A percentile compares a stretch with the other conserved stretches of the same genome.
Conservation (phyloP, 495 filamentous ascomycete genomes). For the Lepraria neglecta region DNA sequence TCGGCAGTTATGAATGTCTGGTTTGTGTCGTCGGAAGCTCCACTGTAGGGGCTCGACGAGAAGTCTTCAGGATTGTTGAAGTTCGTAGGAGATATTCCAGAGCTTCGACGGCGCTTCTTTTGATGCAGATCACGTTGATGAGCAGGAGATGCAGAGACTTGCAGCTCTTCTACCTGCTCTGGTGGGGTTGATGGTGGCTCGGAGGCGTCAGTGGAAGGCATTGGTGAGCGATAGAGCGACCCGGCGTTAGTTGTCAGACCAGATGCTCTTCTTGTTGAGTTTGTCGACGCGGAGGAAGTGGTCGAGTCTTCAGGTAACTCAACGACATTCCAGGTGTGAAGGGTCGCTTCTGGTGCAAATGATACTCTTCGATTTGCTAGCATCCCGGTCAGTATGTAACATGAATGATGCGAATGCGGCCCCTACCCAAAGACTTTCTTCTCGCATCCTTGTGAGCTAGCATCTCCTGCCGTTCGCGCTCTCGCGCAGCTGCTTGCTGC, state of each 20-base stretch:
- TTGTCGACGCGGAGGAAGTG: slow-evolving; percentile 69
- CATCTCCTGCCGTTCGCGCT: slow-evolving; percentile 61
- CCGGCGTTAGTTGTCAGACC: slow-evolving; percentile 40
- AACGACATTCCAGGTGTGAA: slow-evolving; percentile 96
- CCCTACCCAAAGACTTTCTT: slow-evolving; percentile 71
- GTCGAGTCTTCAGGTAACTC: slow-evolving; percentile 85
- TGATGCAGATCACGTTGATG: slow-evolving; percentile 63
- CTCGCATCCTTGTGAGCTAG: slow-evolving; percentile 74
- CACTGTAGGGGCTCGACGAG: slow-evolving; percentile 74
- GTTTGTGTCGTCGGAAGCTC: slow-evolving; percentile 56
- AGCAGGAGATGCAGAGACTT: slow-evolving; percentile 59
- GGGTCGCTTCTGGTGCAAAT: slow-evolving; percentile 92
- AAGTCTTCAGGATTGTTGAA: slow-evolving; percentile 60
- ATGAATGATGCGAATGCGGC: neutral
- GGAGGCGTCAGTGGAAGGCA: slow-evolving; percentile 41
- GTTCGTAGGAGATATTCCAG: slow-evolving; percentile 53
- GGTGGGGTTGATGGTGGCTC: slow-evolving; percentile 63
- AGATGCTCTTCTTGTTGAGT: slow-evolving; percentile 64
- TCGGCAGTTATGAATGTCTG: slow-evolving; percentile 47
- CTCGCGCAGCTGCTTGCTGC: slow-evolving; percentile 67
- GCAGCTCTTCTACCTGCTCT: slow-evolving; percentile 53
- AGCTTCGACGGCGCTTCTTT: slow-evolving; percentile 58
- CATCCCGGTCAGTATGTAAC: neutral
- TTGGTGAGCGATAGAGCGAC: slow-evolving; percentile 42
- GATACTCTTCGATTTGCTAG: slow-evolving; percentile 66